phyloP scores from a whole-genome alignment of 129 eudicot genomes.

The Chrysanthemum seticuspe region DNA sequence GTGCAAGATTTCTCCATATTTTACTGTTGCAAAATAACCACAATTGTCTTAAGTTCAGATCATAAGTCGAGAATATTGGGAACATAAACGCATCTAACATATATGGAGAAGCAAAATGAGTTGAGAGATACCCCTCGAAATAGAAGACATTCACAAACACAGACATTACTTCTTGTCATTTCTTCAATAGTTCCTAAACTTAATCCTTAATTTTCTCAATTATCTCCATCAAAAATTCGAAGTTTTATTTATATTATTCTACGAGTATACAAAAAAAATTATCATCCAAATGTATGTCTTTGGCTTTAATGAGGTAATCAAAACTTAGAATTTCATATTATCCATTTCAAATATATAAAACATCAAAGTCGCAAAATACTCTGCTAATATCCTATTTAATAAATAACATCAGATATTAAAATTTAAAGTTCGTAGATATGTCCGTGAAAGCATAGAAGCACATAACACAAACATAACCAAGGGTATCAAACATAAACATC shows the following conservation, averaged over 20 bases:
- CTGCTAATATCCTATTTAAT: too few species aligned
- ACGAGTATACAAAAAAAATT: neutral
- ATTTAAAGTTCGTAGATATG: slow-evolving; percentile 5
- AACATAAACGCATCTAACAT: neutral
- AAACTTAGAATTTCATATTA: neutral
- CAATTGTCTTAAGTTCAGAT: slow-evolving; percentile 16
- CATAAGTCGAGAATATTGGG: neutral
- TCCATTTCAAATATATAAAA: too few species aligned
- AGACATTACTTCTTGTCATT: too few species aligned
- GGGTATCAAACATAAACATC: neutral
- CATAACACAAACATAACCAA: slow-evolving; percentile 11
- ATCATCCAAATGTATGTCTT: neutral
- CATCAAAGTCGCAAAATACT: too few species aligned
- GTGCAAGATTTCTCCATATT: slow-evolving; percentile 87
- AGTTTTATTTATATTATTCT: slow-evolving; percentile 10
- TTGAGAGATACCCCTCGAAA: neutral
- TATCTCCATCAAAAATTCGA: neutral
- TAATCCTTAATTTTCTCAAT: neutral
- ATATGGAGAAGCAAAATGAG: neutral
- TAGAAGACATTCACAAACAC: neutral
- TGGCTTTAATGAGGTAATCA: neutral
- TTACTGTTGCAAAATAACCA: slow-evolving; percentile 24
- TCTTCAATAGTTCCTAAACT: neutral
- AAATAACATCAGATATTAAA: neutral
- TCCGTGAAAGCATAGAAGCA: neutral